These are phyloP conservation scores for Microdochium trichocladiopsis DNA, from an alignment of 2,329 filamentous ascomycete species.

Conservation along the genomic window DNA sequence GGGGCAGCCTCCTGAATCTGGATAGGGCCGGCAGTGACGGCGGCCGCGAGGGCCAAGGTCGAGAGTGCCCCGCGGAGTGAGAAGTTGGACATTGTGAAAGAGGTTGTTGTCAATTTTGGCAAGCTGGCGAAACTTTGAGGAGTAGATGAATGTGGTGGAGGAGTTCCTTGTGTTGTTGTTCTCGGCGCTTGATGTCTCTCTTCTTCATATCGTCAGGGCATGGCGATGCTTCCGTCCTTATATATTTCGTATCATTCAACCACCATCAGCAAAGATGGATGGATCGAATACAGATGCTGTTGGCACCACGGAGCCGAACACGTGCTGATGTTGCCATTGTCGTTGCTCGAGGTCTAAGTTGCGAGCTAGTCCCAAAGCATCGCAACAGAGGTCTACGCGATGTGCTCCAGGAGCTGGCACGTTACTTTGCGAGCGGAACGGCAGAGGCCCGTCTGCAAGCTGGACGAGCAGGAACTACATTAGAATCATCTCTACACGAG, in stretches of 20 bases:
- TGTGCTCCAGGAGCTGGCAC: neutral
- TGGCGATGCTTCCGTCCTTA: neutral
- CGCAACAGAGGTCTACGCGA: neutral
- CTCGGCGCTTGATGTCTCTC: neutral
- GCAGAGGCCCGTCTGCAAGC: no score
- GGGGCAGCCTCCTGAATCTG: constrained; percentile 19
- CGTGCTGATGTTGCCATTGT: no score
- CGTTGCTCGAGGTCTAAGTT: neutral
- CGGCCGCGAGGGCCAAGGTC: neutral
- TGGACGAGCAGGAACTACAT: no score
- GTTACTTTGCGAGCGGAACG: no score
- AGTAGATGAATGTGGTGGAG: no score
- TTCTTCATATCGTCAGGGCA: neutral
- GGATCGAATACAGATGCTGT: no score
- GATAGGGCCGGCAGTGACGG: neutral
- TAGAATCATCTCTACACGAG: no score
- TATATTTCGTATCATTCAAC: no score
- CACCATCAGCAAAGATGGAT: no score
- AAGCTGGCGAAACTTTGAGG: no score
- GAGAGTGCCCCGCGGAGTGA: neutral
- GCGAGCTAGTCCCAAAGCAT: neutral
- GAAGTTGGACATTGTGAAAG: neutral
- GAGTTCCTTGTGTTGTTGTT: neutral
- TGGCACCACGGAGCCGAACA: no score
- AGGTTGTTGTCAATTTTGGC: neutral